A percentile compares a stretch with the other conserved stretches of the same genome.
These are phyloP conservation scores for Nemania abortiva DNA, from an alignment of 2,329 filamentous ascomycete species.

Conservation along the genomic window DNA sequence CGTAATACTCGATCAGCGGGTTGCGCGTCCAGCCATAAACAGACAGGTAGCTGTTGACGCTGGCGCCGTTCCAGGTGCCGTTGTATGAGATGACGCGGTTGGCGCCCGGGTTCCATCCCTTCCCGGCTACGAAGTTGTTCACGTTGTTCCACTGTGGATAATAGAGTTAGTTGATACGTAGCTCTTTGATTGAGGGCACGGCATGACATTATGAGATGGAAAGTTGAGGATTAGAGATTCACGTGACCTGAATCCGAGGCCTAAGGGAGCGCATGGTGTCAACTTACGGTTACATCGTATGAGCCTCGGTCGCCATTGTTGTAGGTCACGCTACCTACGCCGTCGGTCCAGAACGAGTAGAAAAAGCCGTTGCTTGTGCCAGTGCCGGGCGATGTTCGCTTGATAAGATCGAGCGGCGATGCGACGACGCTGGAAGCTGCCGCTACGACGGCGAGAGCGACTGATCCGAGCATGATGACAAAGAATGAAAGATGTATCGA, in stretches of 20 bases:
- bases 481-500: constrained; percentile 1
- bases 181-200: background rate
- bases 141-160: constrained; percentile 51
- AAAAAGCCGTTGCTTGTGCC: constrained; percentile 69
- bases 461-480: constrained; percentile 35
- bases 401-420: constrained; percentile 46
- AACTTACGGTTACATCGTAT: constrained; percentile 57
- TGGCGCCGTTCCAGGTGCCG: constrained; percentile 42
- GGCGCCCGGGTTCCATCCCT: constrained; percentile 59
- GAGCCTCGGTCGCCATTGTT: constrained; percentile 64
- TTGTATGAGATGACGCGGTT: constrained; percentile 22
- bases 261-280: background rate
- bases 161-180: background rate
- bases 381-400: constrained; percentile 57
- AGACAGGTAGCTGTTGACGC: constrained; percentile 44
- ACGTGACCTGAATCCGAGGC: background rate
- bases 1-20: constrained; percentile 57
- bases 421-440: constrained; percentile 29
- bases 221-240: background rate
- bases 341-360: constrained; percentile 72
- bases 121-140: constrained; percentile 63
- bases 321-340: constrained; percentile 63
- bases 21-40: constrained; percentile 57
- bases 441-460: constrained; percentile 32
- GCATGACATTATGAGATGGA: background rate